Conservation (phyloP, 441 rosid genomes). For the Pelargonium australe region DNA sequence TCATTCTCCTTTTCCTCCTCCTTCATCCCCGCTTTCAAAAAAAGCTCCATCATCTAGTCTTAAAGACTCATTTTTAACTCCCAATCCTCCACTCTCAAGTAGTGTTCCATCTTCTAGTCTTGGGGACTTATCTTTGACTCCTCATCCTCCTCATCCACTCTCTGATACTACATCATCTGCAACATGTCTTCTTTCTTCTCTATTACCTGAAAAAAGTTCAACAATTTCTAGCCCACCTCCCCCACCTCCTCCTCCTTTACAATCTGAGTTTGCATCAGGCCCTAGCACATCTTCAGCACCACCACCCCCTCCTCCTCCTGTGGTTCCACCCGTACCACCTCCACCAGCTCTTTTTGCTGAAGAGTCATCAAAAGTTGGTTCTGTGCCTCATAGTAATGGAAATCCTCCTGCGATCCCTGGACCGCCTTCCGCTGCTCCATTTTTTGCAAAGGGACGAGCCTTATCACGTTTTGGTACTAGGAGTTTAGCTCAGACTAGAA, state of each 20-base stretch:
- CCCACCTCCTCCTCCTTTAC: slow-evolving; percentile 52
- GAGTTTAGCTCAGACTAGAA: slow-evolving; percentile 50
- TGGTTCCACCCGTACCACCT: slow-evolving; percentile 49
- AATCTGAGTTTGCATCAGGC: slow-evolving; percentile 24
- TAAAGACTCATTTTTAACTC: too few relatives aligned
- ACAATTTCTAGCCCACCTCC: slow-evolving; percentile 31
- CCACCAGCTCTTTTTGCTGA: slow-evolving; percentile 51
- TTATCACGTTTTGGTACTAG: slow-evolving; percentile 38
- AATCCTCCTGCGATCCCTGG: slow-evolving; percentile 56
- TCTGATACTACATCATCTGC: slow-evolving; percentile 21
- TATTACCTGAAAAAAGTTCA: slow-evolving; percentile 17
- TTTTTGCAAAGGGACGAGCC: slow-evolving; percentile 53
- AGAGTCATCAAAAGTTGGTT: slow-evolving; percentile 25
- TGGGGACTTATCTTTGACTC: slow-evolving; percentile 20
- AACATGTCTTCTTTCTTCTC: slow-evolving; percentile 30
- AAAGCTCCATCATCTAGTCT: too few relatives aligned
- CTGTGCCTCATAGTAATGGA: slow-evolving; percentile 35
- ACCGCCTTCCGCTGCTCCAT: slow-evolving; percentile 41
- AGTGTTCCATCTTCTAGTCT: too few relatives aligned
- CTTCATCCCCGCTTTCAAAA: too few relatives aligned
- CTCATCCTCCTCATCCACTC: slow-evolving; percentile 28
- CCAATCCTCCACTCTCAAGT: too few relatives aligned
- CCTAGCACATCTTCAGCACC: slow-evolving; percentile 25
- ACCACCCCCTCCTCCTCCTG: slow-evolving; percentile 32
- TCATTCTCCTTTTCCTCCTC: too few relatives aligned